phyloP scores from a whole-genome alignment of 2,329 filamentous ascomycete genomes.

The Lachnellula hyalina region DNA sequence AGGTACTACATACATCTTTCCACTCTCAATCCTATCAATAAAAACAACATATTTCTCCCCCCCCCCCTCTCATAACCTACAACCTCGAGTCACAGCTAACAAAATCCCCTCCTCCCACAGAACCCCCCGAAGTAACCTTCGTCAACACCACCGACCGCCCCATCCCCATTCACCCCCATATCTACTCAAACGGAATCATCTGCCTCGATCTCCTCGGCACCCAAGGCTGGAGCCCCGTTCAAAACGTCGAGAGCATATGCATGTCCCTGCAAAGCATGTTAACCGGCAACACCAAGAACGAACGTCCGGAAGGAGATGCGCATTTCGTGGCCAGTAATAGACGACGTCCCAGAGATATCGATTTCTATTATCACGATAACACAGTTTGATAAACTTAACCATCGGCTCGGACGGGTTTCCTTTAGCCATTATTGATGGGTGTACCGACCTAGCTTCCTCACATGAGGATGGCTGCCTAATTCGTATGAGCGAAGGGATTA shows the following conservation, averaged over 20 bases:
- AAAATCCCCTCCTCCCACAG: slow-evolving; percentile 39
- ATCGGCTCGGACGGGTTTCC: background rate
- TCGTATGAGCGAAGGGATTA: background rate
- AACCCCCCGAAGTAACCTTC: slow-evolving; percentile 93
- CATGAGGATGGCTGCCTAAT: too few relatives aligned
- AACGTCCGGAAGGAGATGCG: slow-evolving; percentile 83
- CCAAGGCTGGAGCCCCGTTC: slow-evolving; percentile 92
- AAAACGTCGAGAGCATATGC: slow-evolving; percentile 94
- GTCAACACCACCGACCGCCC: slow-evolving; percentile 56
- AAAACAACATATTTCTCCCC: background rate
- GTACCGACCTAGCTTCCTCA: too few relatives aligned
- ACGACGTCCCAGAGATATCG: slow-evolving; percentile 78
- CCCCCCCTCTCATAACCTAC: background rate
- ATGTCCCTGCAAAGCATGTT: slow-evolving; percentile 98
- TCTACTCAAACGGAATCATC: slow-evolving; percentile 97
- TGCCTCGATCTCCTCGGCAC: slow-evolving; percentile 87
- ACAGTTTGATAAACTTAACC: slow-evolving; percentile 47
- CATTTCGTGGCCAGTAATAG: slow-evolving; percentile 81
- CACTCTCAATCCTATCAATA: background rate
- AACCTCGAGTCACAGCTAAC: too few relatives aligned
- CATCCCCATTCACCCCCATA: slow-evolving; percentile 93
- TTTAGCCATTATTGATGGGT: background rate
- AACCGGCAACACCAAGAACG: slow-evolving; percentile 87
- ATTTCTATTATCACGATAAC: slow-evolving; percentile 91
- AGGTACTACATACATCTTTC: slow-evolving; percentile 46